Conservation (phyloP, 805 yeast species). For the Candida corydali region DNA sequence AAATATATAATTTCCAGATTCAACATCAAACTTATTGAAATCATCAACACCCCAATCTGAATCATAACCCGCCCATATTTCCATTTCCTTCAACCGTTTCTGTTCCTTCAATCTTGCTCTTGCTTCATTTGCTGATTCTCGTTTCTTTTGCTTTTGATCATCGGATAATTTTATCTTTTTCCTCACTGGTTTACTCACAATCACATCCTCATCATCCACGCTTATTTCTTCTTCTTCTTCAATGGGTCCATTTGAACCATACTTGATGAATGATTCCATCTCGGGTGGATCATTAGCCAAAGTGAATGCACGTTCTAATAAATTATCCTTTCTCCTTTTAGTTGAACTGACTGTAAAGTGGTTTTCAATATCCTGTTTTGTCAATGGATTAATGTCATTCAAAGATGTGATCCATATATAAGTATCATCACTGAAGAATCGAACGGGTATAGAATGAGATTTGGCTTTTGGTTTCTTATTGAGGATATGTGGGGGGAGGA, state of each 20-base stretch:
- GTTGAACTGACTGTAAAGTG: constrained; percentile 23
- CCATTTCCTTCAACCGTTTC: constrained; percentile 12
- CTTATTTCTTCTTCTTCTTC: constrained; percentile 37
- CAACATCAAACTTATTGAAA: constrained; percentile 19
- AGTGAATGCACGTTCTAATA: constrained; percentile 48
- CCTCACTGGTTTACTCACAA: constrained; percentile 10
- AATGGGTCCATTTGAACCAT: constrained; percentile 40
- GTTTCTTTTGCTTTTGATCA: constrained; percentile 5
- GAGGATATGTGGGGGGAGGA: constrained; percentile 55
- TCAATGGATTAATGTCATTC: constrained; percentile 47
- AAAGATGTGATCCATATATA: constrained; percentile 64
- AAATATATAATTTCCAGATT: constrained; percentile 31
- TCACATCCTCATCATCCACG: constrained; percentile 13
- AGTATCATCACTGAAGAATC: constrained; percentile 70
- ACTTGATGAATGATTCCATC: constrained; percentile 35
- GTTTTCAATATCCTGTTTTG: constrained; percentile 36
- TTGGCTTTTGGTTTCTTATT: constrained; percentile 40
- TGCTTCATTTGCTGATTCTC: constrained; percentile 8
- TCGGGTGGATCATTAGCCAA: constrained; percentile 47
- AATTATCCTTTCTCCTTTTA: constrained; percentile 38
- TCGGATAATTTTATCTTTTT: constrained; percentile 7
- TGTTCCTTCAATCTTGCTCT: constrained; percentile 10
- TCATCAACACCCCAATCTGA: constrained; percentile 45
- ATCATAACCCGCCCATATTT: constrained; percentile 20
- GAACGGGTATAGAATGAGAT: constrained; percentile 43